Evolutionary conservation across 352 stramenopile species (phyloP).

Genomic region (Pythium insidiosum): DNA sequence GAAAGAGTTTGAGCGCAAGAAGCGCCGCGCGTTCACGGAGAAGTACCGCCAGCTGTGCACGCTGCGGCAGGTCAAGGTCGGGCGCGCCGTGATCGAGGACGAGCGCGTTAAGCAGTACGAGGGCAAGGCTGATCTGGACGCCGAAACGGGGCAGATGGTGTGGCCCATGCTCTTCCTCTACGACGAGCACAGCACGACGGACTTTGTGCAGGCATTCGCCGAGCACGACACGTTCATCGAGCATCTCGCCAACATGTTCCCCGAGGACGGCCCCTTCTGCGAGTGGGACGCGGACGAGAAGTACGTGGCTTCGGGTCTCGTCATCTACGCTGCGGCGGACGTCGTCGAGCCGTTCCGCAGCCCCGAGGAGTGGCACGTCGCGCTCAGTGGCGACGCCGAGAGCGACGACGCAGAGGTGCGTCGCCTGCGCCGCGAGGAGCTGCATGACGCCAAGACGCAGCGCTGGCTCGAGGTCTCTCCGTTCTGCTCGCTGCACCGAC

Average conservation of each 20-base stretch:
- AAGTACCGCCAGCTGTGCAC: conserved; percentile 75
- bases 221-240: conserved; percentile 79
- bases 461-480: conserved; percentile 72
- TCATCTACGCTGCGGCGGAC: conserved; percentile 65
- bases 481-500: conserved; percentile 68
- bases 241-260: conserved; percentile 87
- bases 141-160: conserved; percentile 46
- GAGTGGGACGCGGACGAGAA: conserved; percentile 67
- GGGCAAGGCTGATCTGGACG: conserved; percentile 69
- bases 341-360: conserved; percentile 58
- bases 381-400: conserved; percentile 66
- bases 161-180: conserved; percentile 85
- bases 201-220: conserved; percentile 77
- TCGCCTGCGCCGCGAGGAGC: conserved; percentile 55
- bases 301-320: conserved; percentile 71
- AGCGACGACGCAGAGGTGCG: conserved; percentile 52
- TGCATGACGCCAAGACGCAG: conserved; percentile 70
- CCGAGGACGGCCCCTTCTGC: conserved; percentile 74
- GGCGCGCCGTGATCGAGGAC: conserved; percentile 67
- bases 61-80: conserved; percentile 54
- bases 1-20: conserved; percentile 59
- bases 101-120: conserved; percentile 77
- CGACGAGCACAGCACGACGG: conserved; percentile 75
- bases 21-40: conserved; percentile 50
- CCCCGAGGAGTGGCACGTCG: conserved; percentile 68